Conservation (phyloP, 352 stramenopile species). For the Pythium folliculosum region DNA sequence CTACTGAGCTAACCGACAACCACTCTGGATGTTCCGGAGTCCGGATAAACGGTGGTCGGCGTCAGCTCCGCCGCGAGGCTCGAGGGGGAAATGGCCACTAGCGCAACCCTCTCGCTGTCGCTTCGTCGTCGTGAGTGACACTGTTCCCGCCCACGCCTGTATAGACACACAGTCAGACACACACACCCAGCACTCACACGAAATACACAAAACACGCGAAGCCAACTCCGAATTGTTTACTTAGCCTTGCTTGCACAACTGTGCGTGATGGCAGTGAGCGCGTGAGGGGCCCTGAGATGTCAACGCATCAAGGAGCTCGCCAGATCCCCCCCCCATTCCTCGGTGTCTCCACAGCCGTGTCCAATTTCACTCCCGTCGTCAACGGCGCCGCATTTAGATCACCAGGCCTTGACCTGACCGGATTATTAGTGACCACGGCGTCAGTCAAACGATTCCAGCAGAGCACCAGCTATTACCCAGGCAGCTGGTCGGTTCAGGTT, state of each 20-base stretch:
- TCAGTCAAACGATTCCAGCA: background rate
- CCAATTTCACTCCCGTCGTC: too few species aligned
- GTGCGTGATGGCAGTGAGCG: background rate
- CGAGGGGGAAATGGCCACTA: too few species aligned
- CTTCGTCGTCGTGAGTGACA: background rate
- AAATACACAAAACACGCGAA: background rate
- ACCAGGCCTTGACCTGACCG: too few species aligned
- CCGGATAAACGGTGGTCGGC: too few species aligned
- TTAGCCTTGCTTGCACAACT: background rate
- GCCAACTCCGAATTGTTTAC: background rate
- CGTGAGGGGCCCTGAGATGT: conserved; percentile 10
- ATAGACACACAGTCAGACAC: background rate
- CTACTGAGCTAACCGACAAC: too few species aligned
- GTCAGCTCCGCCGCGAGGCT: too few species aligned
- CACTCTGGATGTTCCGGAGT: too few species aligned
- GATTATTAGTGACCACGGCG: background rate
- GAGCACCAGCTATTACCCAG: background rate
- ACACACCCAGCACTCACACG: too few species aligned
- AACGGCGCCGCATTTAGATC: too few species aligned
- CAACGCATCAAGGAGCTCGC: conserved; percentile 3
- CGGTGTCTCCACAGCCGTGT: background rate
- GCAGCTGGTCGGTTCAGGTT: conserved; percentile 9
- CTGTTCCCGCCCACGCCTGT: background rate
- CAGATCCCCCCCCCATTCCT: background rate
- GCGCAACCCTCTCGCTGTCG: background rate